Conservation (phyloP, 768 basidiomycete species). For the Sarcodon sp. region DNA sequence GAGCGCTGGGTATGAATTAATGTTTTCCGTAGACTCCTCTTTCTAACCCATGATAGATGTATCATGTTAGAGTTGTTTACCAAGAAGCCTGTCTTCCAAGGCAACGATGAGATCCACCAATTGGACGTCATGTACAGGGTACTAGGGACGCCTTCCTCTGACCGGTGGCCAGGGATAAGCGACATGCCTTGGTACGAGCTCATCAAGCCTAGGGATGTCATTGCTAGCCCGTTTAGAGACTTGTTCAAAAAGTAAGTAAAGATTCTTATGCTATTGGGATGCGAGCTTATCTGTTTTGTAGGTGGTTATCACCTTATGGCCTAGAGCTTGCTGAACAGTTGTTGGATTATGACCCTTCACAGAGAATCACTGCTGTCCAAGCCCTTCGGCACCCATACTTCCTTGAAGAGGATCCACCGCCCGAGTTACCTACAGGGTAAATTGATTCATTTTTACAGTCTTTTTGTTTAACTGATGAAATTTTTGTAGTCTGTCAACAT, state of each 20-base stretch:
- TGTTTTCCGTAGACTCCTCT: constrained; percentile 1
- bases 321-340: constrained; percentile 80
- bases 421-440: constrained; percentile 69
- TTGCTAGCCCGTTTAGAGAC: constrained; percentile 70
- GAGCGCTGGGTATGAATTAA: constrained; percentile 79
- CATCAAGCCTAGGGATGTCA: constrained; percentile 74
- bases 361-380: constrained; percentile 64
- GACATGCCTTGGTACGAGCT: constrained; percentile 97
- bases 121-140: constrained; percentile 87
- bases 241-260: constrained; percentile 70
- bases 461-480: neutral
- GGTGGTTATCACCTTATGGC: constrained; percentile 79
- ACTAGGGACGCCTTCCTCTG: constrained; percentile 76
- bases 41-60: constrained; percentile 41
- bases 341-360: constrained; percentile 68
- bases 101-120: constrained; percentile 95
- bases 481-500: constrained; percentile 45
- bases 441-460: constrained; percentile 16
- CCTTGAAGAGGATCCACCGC: constrained; percentile 57
- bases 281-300: constrained; percentile 14
- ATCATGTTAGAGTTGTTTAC: constrained; percentile 98
- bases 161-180: constrained; percentile 72
- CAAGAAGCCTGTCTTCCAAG: constrained; percentile 95
- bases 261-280: neutral
- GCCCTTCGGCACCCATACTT: constrained; percentile 85